Evolutionary conservation across 306 rosid species (phyloP).

Genomic region (Casuarina glauca): DNA sequence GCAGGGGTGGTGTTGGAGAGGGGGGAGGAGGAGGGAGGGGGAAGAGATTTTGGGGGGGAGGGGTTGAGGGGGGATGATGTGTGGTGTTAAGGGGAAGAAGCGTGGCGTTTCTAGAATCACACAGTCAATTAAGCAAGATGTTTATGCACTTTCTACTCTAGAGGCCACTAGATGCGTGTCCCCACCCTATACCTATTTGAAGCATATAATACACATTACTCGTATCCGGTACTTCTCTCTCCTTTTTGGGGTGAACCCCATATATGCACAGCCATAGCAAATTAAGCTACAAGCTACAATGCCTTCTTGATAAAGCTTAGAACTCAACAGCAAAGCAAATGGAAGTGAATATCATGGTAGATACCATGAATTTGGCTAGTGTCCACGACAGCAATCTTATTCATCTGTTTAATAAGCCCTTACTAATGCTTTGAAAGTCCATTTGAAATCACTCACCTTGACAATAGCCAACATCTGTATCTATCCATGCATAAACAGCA

Average conservation of each 20-base stretch:
- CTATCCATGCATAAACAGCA: constrained; percentile 95
- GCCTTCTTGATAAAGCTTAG: not conserved
- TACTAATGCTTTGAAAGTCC: constrained; percentile 14
- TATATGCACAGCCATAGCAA: not conserved
- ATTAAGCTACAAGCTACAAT: not conserved
- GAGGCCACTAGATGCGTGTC: not conserved
- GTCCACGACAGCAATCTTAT: not conserved
- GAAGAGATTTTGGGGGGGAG: not conserved
- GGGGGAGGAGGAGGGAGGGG: not conserved
- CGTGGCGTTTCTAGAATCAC: not conserved
- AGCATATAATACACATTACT: not conserved
- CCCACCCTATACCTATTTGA: not conserved
- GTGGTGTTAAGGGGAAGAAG: too few species aligned
- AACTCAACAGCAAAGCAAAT: not conserved
- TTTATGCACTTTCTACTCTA: not conserved
- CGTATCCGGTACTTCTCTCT: not conserved
- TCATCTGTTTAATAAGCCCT: constrained; percentile 5
- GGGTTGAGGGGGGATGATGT: too few species aligned
- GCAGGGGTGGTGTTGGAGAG: too few species aligned
- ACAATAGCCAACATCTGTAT: constrained; percentile 89
- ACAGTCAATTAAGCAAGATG: not conserved
- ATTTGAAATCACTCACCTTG: constrained; percentile 66
- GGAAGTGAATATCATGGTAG: not conserved
- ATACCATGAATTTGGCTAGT: not conserved
- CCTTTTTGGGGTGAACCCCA: not conserved